Conservation (phyloP, 192 early-diverging fungal genomes). For the Glomus cerebriforme region DNA sequence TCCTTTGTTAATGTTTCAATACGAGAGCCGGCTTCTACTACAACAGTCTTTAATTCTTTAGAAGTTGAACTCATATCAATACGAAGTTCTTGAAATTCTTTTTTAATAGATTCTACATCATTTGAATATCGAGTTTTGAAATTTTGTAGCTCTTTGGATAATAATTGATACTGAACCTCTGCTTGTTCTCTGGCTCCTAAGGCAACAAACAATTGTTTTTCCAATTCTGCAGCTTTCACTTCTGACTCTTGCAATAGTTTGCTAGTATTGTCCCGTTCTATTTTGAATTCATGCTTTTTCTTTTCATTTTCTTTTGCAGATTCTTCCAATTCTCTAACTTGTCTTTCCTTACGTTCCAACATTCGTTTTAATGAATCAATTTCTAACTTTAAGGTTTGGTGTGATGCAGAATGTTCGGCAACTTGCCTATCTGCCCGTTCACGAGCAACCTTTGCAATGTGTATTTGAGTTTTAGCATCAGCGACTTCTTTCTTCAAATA, state of each 20-base stretch:
- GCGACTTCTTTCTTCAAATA: slow-evolving; percentile 25
- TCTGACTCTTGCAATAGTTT: slow-evolving; percentile 24
- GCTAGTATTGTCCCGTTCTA: slow-evolving; percentile 24
- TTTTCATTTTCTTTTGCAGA: slow-evolving; percentile 4
- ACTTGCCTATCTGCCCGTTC: slow-evolving; percentile 31
- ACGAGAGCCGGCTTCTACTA: neutral
- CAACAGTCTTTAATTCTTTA: neutral
- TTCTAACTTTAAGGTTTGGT: slow-evolving; percentile 25
- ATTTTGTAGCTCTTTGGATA: slow-evolving; percentile 29
- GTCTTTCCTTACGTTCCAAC: slow-evolving; percentile 29
- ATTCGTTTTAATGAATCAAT: slow-evolving; percentile 32
- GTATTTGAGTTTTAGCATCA: slow-evolving; percentile 26
- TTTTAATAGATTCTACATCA: slow-evolving; percentile 26
- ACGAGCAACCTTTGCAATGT: slow-evolving; percentile 20
- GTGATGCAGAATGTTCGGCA: slow-evolving; percentile 25
- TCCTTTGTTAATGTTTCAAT: slow-evolving; percentile 19
- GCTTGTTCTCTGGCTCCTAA: slow-evolving; percentile 20
- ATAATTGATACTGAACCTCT: slow-evolving; percentile 13
- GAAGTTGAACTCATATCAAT: slow-evolving; percentile 3
- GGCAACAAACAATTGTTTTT: slow-evolving; percentile 4
- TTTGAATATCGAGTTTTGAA: slow-evolving; percentile 24
- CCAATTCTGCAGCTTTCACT: slow-evolving; percentile 13
- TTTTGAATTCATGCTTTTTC: slow-evolving; percentile 20
- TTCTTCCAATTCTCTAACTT: slow-evolving; percentile 29
- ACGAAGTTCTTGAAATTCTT: slow-evolving; percentile 16